Evolutionary conservation across 2,329 filamentous ascomycete genomes (phyloP).

Genomic region (Dothiorella sarmentorum): DNA sequence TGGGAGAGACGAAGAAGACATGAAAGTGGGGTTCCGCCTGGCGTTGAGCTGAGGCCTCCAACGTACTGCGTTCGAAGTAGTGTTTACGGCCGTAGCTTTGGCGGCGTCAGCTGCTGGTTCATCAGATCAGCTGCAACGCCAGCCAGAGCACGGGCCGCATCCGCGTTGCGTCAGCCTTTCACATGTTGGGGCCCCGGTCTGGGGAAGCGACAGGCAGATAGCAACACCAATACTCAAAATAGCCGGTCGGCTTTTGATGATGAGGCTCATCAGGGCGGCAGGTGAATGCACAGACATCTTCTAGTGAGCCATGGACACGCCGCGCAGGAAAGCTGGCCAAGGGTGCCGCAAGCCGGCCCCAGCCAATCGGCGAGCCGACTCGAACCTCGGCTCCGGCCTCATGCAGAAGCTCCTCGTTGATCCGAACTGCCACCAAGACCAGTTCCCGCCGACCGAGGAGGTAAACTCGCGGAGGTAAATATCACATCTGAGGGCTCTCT

Average conservation of each 20-base stretch:
- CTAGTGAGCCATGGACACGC: not conserved
- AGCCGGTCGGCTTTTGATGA: not conserved
- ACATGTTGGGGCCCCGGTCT: slow-evolving; percentile 11
- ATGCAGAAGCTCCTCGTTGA: slow-evolving; percentile 5
- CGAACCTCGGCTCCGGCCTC: slow-evolving; percentile 14
- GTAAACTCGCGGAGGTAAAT: slow-evolving; percentile 4
- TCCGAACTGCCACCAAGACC: slow-evolving; percentile 8
- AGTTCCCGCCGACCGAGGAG: slow-evolving; percentile 19
- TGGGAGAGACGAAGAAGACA: not conserved
- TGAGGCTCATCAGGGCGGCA: not conserved
- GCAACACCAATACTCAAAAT: not conserved
- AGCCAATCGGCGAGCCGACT: slow-evolving; percentile 1
- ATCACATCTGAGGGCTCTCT: not conserved
- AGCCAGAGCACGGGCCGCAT: not conserved
- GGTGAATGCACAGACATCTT: not conserved
- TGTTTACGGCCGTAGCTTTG: not conserved
- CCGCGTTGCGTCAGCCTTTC: slow-evolving; percentile 11
- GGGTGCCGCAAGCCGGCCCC: not conserved
- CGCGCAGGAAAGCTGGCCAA: not conserved
- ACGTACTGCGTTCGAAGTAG: too few relatives aligned
- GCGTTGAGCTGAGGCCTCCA: too few relatives aligned
- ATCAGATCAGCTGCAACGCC: slow-evolving; percentile 2
- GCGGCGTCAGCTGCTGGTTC: not conserved
- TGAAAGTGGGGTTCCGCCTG: not conserved
- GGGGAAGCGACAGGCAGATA: not conserved